Evolutionary conservation across 2,329 filamentous ascomycete species (phyloP).

Genomic region (Hypoxylon sp.): DNA sequence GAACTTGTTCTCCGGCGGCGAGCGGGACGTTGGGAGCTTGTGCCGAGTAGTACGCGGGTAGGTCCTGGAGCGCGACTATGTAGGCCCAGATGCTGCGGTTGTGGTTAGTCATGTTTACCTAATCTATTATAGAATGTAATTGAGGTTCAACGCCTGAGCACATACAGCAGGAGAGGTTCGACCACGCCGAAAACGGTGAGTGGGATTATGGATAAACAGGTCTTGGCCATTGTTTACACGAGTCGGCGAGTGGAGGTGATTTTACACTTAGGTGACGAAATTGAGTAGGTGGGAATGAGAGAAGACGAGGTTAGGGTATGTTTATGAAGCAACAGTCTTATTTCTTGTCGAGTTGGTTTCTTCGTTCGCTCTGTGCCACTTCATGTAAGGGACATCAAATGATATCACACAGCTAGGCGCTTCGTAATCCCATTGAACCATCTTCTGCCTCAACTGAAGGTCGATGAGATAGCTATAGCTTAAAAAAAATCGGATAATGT

Average conservation of each 20-base stretch:
- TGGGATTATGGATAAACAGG: slow-evolving; percentile 45
- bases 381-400: slow-evolving; percentile 1
- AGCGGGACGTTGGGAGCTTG: slow-evolving; percentile 46
- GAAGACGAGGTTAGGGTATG: not conserved
- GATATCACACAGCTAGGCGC: not conserved
- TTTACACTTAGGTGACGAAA: not conserved
- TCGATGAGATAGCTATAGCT: not conserved
- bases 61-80: slow-evolving; percentile 46
- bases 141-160: not conserved
- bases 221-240: slow-evolving; percentile 43
- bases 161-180: slow-evolving; percentile 50
- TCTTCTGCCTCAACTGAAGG: not conserved
- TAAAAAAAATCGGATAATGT: not conserved
- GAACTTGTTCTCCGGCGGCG: slow-evolving; percentile 22
- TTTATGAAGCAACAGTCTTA: not conserved
- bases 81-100: slow-evolving; percentile 46
- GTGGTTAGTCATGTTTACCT: not conserved
- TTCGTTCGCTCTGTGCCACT: slow-evolving; percentile 2
- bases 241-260: not conserved
- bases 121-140: too few species aligned
- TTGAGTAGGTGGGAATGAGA: slow-evolving; percentile 1
- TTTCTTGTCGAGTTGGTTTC: not conserved
- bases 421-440: not conserved
- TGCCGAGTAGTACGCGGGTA: slow-evolving; percentile 49
- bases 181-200: slow-evolving; percentile 51